phyloP scores from a whole-genome alignment of 2,329 filamentous ascomycete genomes.

The Sarocladium strictum region DNA sequence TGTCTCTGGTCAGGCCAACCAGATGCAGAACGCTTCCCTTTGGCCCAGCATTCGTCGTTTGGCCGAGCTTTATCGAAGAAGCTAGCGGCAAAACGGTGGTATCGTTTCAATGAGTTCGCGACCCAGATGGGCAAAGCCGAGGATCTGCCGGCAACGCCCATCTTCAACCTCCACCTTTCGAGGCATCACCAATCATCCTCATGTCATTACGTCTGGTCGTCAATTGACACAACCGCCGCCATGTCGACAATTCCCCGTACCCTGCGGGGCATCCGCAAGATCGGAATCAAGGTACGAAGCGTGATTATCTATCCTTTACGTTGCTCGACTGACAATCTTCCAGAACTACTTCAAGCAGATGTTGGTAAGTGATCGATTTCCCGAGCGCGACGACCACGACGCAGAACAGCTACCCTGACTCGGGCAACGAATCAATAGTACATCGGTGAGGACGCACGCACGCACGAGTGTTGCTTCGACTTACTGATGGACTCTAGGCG shows the following conservation, averaged over 20 bases:
- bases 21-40: too few species aligned
- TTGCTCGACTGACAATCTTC: constrained; percentile 11
- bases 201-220: constrained; percentile 14
- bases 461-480: neutral
- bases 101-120: too few species aligned
- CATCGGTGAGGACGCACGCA: constrained; percentile 37
- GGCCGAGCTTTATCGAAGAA: too few species aligned
- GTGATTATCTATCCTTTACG: neutral
- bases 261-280: constrained; percentile 76
- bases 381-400: neutral
- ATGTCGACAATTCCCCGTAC: constrained; percentile 94
- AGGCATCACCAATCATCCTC: constrained; percentile 18
- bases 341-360: constrained; percentile 91
- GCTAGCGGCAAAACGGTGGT: too few species aligned
- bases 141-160: constrained; percentile 21
- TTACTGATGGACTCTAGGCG: constrained; percentile 52
- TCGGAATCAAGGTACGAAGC: constrained; percentile 72
- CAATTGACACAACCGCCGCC: constrained; percentile 31
- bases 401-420: constrained; percentile 11
- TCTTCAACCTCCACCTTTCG: constrained; percentile 9
- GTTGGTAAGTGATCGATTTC: constrained; percentile 59
- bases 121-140: constrained; percentile 17
- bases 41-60: too few species aligned
- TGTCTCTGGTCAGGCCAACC: too few species aligned
- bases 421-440: constrained; percentile 35